Evolutionary conservation across 2,329 filamentous ascomycete genomes (phyloP).

Genomic region (Macroventuria anomochaeta): DNA sequence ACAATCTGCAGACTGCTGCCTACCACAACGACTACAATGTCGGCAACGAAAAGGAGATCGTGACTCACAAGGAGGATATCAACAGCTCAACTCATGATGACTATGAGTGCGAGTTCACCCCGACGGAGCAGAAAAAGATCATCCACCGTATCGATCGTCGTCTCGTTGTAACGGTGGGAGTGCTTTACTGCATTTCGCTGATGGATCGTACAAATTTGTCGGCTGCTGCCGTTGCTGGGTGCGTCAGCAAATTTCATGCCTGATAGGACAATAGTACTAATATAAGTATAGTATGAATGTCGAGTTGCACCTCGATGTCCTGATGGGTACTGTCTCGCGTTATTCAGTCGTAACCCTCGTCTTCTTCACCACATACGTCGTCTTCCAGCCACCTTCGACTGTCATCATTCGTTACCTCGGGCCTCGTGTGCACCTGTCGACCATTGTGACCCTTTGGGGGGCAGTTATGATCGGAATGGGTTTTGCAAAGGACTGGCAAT

Average conservation of each 20-base stretch:
- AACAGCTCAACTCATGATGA: conserved; percentile 31
- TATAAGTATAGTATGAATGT: conserved; percentile 45
- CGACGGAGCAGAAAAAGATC: conserved; percentile 69
- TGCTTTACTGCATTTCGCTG: conserved; percentile 76
- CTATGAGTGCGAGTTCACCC: conserved; percentile 57
- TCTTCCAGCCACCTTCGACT: conserved; percentile 52
- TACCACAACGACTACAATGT: conserved; percentile 19
- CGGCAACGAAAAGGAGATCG: conserved; percentile 35
- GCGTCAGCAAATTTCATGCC: conserved; percentile 14
- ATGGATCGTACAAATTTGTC: conserved; percentile 82
- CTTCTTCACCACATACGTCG: conserved; percentile 54
- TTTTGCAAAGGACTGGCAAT: conserved; percentile 46
- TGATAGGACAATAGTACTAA: conserved; percentile 25
- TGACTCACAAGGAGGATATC: conserved; percentile 33
- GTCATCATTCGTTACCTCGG: conserved; percentile 51
- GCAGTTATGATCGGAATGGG: conserved; percentile 55
- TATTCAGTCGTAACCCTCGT: conserved; percentile 66
- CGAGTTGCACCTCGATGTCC: conserved; percentile 42
- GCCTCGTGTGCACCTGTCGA: conserved; percentile 46
- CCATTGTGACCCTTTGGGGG: conserved; percentile 50
- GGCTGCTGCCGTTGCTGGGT: conserved; percentile 74
- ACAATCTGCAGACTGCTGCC: conserved; percentile 7
- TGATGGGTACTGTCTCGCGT: conserved; percentile 38
- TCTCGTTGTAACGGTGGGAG: conserved; percentile 56
- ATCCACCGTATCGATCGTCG: conserved; percentile 70